Conservation (phyloP, 495 filamentous ascomycete species). For the Penicillium antarcticum region DNA sequence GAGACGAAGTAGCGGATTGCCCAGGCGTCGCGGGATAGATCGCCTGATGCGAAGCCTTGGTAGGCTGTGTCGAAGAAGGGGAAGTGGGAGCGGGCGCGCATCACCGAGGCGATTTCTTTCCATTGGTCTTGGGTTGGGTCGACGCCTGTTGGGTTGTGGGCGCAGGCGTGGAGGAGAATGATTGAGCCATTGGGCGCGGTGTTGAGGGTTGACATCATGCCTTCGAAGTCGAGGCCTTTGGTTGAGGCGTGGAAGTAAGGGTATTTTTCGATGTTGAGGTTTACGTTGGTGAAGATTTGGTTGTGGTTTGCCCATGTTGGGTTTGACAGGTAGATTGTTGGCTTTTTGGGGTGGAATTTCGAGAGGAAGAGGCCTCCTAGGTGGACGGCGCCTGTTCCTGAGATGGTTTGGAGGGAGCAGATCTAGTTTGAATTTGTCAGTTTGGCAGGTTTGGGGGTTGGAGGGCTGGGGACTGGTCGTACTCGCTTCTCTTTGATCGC, state of each 20-base stretch:
- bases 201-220: conserved; percentile 68
- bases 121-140: conserved; percentile 94
- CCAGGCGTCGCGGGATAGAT: conserved; percentile 80
- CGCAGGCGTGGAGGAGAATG: conserved; percentile 92
- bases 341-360: conserved; percentile 54
- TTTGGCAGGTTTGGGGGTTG: background rate
- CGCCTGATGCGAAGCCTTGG: conserved; percentile 95
- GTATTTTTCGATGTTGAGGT: conserved; percentile 73
- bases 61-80: conserved; percentile 99
- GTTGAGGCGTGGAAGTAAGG: conserved; percentile 89
- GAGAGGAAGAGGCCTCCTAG: conserved; percentile 55
- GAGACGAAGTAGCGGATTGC: conserved; percentile 91
- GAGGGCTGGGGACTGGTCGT: conserved; percentile 18
- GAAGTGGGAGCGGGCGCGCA: conserved; percentile 77
- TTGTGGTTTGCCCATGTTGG: conserved; percentile 99
- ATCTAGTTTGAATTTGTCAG: conserved; percentile 26
- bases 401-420: conserved; percentile 56
- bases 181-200: conserved; percentile 73
- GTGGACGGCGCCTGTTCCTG: conserved; percentile 58
- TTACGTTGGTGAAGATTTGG: conserved; percentile 95
- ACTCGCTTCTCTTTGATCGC: conserved; percentile 83
- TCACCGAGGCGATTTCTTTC: conserved; percentile 77
- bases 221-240: conserved; percentile 86
- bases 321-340: conserved; percentile 80
- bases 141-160: conserved; percentile 97